phyloP scores from a whole-genome alignment of 805 yeast species.

The Lipomyces orientalis region DNA sequence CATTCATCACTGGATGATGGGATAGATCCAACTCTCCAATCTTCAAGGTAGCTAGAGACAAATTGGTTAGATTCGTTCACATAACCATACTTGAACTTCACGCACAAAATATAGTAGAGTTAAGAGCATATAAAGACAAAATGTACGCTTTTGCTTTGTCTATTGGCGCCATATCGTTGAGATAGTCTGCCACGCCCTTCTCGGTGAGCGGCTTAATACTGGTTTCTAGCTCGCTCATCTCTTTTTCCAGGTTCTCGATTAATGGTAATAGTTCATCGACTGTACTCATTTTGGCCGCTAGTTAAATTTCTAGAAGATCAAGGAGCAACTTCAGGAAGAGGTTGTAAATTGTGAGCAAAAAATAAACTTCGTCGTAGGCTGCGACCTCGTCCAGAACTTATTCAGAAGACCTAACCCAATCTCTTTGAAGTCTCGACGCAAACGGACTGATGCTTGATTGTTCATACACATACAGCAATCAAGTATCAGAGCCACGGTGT shows the following conservation, averaged over 20 bases:
- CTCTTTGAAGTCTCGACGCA: background rate
- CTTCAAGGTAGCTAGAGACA: slow-evolving; percentile 26
- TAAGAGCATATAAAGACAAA: slow-evolving; percentile 28
- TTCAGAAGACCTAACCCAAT: background rate
- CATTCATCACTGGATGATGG: slow-evolving; percentile 30
- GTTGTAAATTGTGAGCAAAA: background rate
- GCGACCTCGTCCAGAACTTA: too few relatives aligned
- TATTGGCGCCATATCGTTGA: slow-evolving; percentile 14
- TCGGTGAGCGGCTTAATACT: slow-evolving; percentile 9
- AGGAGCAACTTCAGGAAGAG: background rate
- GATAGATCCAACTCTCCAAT: slow-evolving; percentile 11
- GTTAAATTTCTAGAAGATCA: background rate
- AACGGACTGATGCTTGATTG: background rate
- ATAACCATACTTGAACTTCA: background rate
- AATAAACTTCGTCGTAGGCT: too few relatives aligned
- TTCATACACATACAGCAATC: background rate
- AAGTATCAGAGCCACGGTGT: background rate
- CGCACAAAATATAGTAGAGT: slow-evolving; percentile 30
- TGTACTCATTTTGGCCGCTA: slow-evolving; percentile 1
- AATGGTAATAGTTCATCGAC: slow-evolving; percentile 6
- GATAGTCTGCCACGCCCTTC: slow-evolving; percentile 6
- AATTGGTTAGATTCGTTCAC: background rate
- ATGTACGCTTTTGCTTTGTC: slow-evolving; percentile 31
- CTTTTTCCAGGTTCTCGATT: slow-evolving; percentile 12
- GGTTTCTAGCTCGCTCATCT: slow-evolving; percentile 20